Evolutionary conservation across 78 protist genomes (phyloP).

Genomic region (Cavenderia fasciculata): DNA sequence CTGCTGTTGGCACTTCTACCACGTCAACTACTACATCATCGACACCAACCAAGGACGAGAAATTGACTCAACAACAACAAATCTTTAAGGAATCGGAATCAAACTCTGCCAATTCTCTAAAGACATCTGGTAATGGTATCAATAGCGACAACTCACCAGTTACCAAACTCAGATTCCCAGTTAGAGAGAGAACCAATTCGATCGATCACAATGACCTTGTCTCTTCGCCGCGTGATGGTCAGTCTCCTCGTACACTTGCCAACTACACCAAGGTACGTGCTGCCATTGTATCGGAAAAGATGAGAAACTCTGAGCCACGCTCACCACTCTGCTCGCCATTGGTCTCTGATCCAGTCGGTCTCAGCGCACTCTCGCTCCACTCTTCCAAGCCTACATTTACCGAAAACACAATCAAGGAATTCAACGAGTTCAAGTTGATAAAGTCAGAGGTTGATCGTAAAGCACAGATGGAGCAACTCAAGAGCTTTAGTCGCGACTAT

Average conservation of each 20-base stretch:
- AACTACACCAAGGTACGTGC: neutral
- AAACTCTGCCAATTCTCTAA: neutral
- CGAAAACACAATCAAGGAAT: constrained; percentile 33
- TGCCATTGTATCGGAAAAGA: neutral
- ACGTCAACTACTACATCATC: constrained; percentile 21
- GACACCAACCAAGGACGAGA: neutral
- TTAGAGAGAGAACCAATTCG: neutral
- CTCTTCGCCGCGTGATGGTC: constrained; percentile 66
- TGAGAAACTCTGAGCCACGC: constrained; percentile 8
- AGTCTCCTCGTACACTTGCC: constrained; percentile 51
- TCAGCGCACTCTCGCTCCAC: constrained; percentile 46
- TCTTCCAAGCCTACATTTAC: constrained; percentile 29
- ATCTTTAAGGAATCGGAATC: neutral
- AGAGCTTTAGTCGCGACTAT: constrained; percentile 27
- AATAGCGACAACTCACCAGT: constrained; percentile 40
- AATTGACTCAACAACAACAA: neutral
- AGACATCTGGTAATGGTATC: neutral
- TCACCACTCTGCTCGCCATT: constrained; percentile 8
- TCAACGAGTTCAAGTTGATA: constrained; percentile 35
- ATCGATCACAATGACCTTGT: constrained; percentile 25
- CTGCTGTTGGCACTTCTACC: constrained; percentile 8
- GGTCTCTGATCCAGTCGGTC: neutral
- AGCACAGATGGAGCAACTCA: constrained; percentile 19
- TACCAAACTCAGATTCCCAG: constrained; percentile 20
- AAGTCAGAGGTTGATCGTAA: constrained; percentile 4